phyloP scores from a whole-genome alignment of 768 basidiomycete genomes.

The Artomyces pyxidatus region DNA sequence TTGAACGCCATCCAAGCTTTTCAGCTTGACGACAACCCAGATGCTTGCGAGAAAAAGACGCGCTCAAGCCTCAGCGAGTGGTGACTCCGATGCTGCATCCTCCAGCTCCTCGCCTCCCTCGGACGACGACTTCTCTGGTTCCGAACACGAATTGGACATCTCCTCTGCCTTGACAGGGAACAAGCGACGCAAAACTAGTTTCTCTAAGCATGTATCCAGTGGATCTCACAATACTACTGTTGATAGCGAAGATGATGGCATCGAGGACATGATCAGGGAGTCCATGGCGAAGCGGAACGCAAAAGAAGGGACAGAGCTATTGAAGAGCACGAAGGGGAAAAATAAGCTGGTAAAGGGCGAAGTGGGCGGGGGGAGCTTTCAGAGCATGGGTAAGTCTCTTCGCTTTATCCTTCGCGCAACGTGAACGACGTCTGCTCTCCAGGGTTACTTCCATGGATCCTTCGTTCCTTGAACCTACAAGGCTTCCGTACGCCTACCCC shows the following conservation, averaged over 20 bases:
- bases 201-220: not conserved
- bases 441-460: conserved; percentile 79
- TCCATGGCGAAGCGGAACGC: conserved; percentile 67
- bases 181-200: conserved; percentile 11
- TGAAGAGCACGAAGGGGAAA: conserved; percentile 75
- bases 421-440: not conserved
- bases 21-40: not conserved
- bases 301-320: conserved; percentile 64
- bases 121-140: conserved; percentile 7
- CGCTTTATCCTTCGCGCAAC: not conserved
- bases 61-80: not conserved
- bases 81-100: not conserved
- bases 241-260: conserved; percentile 43
- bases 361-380: conserved; percentile 90
- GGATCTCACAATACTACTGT: conserved; percentile 23
- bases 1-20: not conserved
- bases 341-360: conserved; percentile 64
- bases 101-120: conserved; percentile 2
- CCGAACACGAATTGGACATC: conserved; percentile 50
- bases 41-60: conserved; percentile 1
- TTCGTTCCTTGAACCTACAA: conserved; percentile 82
- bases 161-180: conserved; percentile 52
- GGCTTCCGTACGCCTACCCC: conserved; percentile 95
- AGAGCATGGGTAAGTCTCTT: conserved; percentile 76
- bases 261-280: conserved; percentile 56